phyloP scores from a whole-genome alignment of 805 yeast species.

The Nakazawaea peltata region DNA sequence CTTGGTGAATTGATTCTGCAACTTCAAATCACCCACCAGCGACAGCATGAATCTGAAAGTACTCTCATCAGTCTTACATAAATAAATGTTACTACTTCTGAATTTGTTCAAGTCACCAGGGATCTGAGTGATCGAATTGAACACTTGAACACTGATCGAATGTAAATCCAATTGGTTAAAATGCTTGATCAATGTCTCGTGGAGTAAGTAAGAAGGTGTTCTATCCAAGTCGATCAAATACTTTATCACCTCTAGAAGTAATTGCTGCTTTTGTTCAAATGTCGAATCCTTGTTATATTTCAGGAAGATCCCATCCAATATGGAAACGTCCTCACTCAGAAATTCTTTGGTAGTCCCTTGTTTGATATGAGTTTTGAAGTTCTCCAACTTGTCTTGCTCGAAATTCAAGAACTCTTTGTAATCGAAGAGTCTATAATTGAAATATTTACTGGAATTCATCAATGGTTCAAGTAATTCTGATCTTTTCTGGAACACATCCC shows the following conservation, averaged over 20 bases:
- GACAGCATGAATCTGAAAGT: background rate
- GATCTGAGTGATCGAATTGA: background rate
- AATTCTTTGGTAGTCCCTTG: background rate
- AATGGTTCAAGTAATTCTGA: background rate
- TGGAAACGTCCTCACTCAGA: background rate
- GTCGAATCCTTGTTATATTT: background rate
- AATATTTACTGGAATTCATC: conserved; percentile 3
- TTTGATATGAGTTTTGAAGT: conserved; percentile 1
- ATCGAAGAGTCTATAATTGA: conserved; percentile 1
- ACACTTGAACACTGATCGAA: conserved; percentile 2
- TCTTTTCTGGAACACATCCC: too few species aligned
- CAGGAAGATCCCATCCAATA: background rate
- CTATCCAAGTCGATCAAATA: background rate
- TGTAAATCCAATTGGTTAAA: conserved; percentile 3
- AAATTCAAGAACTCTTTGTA: background rate
- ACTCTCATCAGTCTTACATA: background rate
- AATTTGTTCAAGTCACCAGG: conserved; percentile 4
- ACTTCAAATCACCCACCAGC: background rate
- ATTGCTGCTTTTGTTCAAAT: conserved; percentile 1
- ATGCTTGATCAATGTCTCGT: conserved; percentile 2
- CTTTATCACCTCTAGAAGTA: background rate
- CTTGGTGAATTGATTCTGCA: background rate
- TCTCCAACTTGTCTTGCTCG: background rate
- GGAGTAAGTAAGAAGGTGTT: conserved; percentile 3
- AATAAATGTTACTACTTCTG: background rate